phyloP scores from a whole-genome alignment of 2,329 filamentous ascomycete species.

The Cercospora sesami region DNA sequence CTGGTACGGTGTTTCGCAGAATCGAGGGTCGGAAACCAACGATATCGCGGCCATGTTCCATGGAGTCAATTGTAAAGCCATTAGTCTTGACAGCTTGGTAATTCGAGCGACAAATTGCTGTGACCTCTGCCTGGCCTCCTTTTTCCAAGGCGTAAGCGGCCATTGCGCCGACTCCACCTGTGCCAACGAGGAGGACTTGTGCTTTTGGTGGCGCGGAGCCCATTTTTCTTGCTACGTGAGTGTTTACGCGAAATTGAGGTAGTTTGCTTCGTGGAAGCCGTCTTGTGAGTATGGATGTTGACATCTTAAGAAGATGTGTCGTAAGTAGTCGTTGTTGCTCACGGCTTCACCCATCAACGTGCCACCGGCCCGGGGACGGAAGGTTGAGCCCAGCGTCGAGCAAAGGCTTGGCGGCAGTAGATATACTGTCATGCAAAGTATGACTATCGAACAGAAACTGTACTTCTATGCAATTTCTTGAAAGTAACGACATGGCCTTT shows the following conservation, averaged over 20 bases:
- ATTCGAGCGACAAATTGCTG: constrained; percentile 59
- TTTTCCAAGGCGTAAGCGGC: constrained; percentile 56
- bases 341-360: neutral
- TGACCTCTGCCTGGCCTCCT: constrained; percentile 54
- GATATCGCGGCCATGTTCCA: constrained; percentile 54
- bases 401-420: neutral
- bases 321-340: neutral
- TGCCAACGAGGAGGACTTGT: constrained; percentile 55
- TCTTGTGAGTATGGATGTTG: neutral
- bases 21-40: constrained; percentile 19
- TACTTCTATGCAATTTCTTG: too few relatives aligned
- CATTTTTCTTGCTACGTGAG: constrained; percentile 9
- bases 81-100: constrained; percentile 49
- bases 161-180: constrained; percentile 59
- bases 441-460: too few relatives aligned
- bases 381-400: neutral
- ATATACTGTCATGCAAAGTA: neutral
- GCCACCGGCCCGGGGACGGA: neutral
- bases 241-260: neutral
- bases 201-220: constrained; percentile 33
- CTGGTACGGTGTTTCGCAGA: constrained; percentile 54
- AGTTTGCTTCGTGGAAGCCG: neutral
- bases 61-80: constrained; percentile 58
- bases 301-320: neutral
- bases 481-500: too few relatives aligned